Evolutionary conservation across 164 flowering plant genomes (phyloP).

Genomic region (Dillenia turbinata): DNA sequence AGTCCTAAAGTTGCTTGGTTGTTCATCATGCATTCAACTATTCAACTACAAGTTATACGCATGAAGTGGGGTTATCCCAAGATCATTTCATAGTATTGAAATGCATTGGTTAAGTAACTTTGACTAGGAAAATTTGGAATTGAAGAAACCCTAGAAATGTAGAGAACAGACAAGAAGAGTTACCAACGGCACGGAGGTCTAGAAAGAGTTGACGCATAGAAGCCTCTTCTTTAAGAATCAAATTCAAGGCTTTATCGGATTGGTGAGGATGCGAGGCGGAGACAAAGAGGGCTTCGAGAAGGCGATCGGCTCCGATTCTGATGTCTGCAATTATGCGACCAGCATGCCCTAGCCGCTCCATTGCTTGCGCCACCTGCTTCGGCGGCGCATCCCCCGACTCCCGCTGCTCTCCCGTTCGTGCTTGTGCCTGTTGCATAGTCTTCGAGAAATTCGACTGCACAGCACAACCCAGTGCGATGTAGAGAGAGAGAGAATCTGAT

Average conservation of each 20-base stretch:
- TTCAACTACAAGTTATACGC: no score
- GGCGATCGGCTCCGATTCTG: slow-evolving; percentile 84
- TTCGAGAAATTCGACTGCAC: no score
- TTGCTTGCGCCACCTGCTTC: slow-evolving; percentile 90
- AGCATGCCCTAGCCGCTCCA: slow-evolving; percentile 76
- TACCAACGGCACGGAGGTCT: slow-evolving; percentile 79
- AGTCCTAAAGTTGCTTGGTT: no score
- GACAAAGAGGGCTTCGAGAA: slow-evolving; percentile 75
- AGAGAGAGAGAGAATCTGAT: no score
- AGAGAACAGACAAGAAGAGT: background rate
- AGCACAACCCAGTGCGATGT: no score
- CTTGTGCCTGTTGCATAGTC: no score
- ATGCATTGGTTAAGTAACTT: no score
- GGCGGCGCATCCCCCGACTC: slow-evolving; percentile 76
- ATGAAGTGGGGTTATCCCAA: no score
- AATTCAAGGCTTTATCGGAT: slow-evolving; percentile 42
- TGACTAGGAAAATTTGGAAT: background rate
- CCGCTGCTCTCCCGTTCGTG: slow-evolving; percentile 4
- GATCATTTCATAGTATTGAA: no score
- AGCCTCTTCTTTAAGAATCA: slow-evolving; percentile 63
- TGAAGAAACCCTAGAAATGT: no score
- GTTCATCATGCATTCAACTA: no score
- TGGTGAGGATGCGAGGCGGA: slow-evolving; percentile 43
- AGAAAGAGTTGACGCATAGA: slow-evolving; percentile 77
- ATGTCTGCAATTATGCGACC: slow-evolving; percentile 80